Conservation (phyloP, 192 early-diverging fungal species). For the Dissophora globulifera region DNA sequence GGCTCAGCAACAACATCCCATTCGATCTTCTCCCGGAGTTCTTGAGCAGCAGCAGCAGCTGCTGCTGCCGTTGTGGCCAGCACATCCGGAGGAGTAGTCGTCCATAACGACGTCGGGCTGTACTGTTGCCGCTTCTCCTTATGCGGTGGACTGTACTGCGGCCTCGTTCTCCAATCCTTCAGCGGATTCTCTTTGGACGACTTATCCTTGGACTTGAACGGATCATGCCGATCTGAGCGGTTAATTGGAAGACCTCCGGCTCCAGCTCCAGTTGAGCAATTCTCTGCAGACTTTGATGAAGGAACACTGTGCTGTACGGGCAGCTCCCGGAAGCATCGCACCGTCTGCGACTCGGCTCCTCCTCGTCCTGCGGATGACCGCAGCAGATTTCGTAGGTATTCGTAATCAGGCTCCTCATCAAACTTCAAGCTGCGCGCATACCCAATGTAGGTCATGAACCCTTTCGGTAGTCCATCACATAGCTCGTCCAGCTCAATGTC, state of each 20-base stretch:
- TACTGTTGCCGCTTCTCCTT: constrained; percentile 21
- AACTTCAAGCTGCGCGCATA: constrained; percentile 80
- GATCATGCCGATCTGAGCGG: constrained; percentile 5
- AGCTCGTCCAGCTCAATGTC: constrained; percentile 77
- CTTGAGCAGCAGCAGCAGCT: constrained; percentile 4
- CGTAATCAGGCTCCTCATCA: constrained; percentile 84
- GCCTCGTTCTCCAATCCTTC: constrained; percentile 28
- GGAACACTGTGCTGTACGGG: no score
- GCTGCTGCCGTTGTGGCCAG: no score
- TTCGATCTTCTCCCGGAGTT: constrained; percentile 34
- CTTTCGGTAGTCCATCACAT: constrained; percentile 79
- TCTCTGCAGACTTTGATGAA: no score
- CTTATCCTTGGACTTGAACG: not conserved
- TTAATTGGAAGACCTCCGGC: no score
- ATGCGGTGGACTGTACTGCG: constrained; percentile 19
- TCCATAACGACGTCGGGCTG: constrained; percentile 36
- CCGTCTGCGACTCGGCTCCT: constrained; percentile 41
- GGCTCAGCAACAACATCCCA: constrained; percentile 18
- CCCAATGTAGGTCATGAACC: constrained; percentile 75
- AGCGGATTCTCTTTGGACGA: constrained; percentile 6
- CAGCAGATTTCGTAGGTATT: constrained; percentile 64
- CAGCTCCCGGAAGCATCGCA: constrained; percentile 28
- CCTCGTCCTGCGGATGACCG: constrained; percentile 38
- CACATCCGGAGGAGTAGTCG: constrained; percentile 38
- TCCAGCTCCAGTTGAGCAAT: no score